These are phyloP conservation scores for Tillandsia fasciculata DNA, from an alignment of 176 grass and related monocot species.

Conservation along the genomic window DNA sequence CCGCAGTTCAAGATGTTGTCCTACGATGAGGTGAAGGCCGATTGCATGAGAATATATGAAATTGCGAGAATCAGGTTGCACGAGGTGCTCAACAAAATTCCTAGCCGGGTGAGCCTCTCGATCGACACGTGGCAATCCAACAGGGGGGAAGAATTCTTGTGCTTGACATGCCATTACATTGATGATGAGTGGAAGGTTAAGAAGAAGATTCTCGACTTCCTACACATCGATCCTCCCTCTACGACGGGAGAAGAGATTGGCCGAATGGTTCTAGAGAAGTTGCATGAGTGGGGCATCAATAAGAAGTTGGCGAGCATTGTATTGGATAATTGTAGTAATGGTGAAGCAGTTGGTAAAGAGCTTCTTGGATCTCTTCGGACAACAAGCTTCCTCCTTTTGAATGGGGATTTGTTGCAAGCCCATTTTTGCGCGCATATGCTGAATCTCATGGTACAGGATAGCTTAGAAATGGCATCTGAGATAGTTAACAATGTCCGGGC, in stretches of 20 bases:
- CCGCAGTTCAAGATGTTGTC: constrained; percentile 84
- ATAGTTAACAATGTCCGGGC: constrained; percentile 51
- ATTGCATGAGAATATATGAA: constrained; percentile 94
- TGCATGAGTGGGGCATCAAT: constrained; percentile 69
- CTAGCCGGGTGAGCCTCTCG: constrained; percentile 62
- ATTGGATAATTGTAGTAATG: constrained; percentile 59
- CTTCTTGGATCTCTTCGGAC: constrained; percentile 53
- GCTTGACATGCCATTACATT: constrained; percentile 85
- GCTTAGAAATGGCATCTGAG: constrained; percentile 55
- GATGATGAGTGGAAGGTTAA: constrained; percentile 85
- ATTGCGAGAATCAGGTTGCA: constrained; percentile 57
- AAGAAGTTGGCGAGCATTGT: constrained; percentile 57
- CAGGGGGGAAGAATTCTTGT: constrained; percentile 63
- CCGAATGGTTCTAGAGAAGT: constrained; percentile 58
- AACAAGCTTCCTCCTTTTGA: constrained; percentile 56
- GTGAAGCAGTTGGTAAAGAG: constrained; percentile 60
- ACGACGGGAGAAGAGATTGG: constrained; percentile 37
- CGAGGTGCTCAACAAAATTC: constrained; percentile 45
- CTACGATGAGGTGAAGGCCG: constrained; percentile 58
- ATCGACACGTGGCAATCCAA: constrained; percentile 80
- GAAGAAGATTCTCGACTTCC: constrained; percentile 90
- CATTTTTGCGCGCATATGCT: constrained; percentile 66
- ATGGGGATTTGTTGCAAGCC: constrained; percentile 63
- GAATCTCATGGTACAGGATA: constrained; percentile 78
- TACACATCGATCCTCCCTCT: constrained; percentile 44